Evolutionary conservation across 768 basidiomycete genomes (phyloP), one percentile per base, ranked within the genome.

Genomic region (Crepidotus variabilis): DNA sequence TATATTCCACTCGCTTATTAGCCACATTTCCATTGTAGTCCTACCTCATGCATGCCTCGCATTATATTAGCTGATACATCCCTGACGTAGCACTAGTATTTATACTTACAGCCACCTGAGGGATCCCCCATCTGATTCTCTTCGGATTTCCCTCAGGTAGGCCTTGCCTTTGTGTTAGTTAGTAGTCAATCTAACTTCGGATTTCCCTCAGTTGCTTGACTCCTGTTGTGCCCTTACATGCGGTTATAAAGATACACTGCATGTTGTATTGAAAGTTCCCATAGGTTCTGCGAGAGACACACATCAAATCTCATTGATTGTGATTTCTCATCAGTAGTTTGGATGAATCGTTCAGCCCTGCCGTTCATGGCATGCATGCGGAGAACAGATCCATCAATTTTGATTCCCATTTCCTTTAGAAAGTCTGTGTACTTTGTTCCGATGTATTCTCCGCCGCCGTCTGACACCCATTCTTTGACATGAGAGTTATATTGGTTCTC

Each of bases 201-300:
- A n/a, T n/a, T n/a, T n/a, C n/a, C n/a, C n/a, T n/a, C n/a, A n/a
- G n/a, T n/a, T n/a, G n/a, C n/a, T n/a, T n/a, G n/a, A n/a, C n/a
- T n/a, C n/a, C n/a, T n/a, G n/a, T n/a, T n/a, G n/a, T n/a, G n/a
- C n/a, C n/a, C n/a, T n/a, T n/a, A n/a, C n/a, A n/a, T 23, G 47
- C 59, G 59, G 43, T 74, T 75, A 28, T 53, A 53, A 2, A 54
- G 16, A 28, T 54, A 46, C 4, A 43, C 39, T 11, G 39, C 39
- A 43, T 43, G 39, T 43, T 43, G 39, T 43, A 43, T 43, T 11
- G 39, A 43, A 43, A 43, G 13, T 43, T 43, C 39, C 39, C 39
- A 43, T 20, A 43, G 13, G 5, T 14, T 16, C 39, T 43, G 39
- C 13, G 39, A 43, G 14, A 43, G 39, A 16, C 39, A 14, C 13